phyloP scores from a whole-genome alignment of 164 flowering plant species.

The Aristolochia californica region DNA sequence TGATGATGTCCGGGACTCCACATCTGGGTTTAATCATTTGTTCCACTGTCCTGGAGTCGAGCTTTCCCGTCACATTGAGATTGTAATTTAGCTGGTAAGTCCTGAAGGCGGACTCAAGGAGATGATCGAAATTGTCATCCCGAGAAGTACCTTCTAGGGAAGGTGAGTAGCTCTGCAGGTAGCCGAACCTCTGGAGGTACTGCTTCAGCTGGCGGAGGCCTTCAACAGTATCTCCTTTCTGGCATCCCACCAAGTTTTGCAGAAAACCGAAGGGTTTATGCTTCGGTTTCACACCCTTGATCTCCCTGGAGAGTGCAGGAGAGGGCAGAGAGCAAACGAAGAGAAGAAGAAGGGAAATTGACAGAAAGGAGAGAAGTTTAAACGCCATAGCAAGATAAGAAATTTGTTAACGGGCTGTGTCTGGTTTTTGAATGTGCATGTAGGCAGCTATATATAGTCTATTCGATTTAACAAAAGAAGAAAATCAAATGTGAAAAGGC shows the following conservation, averaged over 20 bases:
- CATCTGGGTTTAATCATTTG: constrained; percentile 15
- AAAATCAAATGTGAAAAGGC: no score
- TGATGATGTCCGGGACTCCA: constrained; percentile 19
- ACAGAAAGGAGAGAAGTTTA: no score
- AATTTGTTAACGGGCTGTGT: no score
- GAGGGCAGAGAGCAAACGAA: no score
- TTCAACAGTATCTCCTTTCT: not conserved
- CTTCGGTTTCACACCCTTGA: no score
- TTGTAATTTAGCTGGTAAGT: constrained; percentile 19
- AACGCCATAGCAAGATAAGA: no score
- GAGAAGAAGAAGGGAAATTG: no score
- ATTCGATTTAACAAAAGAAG: no score
- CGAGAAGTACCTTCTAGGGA: not conserved
- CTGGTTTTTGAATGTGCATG: no score
- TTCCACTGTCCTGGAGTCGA: constrained; percentile 11
- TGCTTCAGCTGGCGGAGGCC: constrained; percentile 1
- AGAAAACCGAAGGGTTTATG: not conserved
- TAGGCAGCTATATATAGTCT: no score
- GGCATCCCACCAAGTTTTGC: not conserved
- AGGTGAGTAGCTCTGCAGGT: constrained; percentile 4
- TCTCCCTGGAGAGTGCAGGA: no score
- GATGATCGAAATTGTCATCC: constrained; percentile 16
- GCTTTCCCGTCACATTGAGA: constrained; percentile 17
- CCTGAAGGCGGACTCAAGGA: constrained; percentile 20
- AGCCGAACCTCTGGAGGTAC: constrained; percentile 8